phyloP scores from a whole-genome alignment of 805 yeast genomes.

The Wickerhamomyces xylosicus region DNA sequence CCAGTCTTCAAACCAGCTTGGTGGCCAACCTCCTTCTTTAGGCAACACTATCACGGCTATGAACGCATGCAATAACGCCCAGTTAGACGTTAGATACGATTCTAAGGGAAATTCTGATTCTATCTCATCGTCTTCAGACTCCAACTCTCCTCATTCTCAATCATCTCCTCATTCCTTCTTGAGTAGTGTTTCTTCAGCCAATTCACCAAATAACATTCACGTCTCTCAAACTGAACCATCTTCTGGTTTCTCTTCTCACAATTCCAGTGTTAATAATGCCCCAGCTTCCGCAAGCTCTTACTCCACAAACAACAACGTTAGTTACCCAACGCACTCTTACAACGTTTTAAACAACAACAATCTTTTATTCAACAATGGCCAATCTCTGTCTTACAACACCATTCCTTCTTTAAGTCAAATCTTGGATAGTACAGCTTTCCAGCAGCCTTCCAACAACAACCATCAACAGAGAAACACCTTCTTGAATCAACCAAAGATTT shows the following conservation, averaged over 20 bases:
- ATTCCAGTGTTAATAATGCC: background rate
- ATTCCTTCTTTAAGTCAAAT: conserved; percentile 19
- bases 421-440: conserved; percentile 11
- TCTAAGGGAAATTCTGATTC: background rate
- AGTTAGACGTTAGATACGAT: background rate
- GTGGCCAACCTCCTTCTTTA: background rate
- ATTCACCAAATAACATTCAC: background rate
- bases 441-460: background rate
- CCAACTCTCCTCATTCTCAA: background rate
- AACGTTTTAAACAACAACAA: background rate
- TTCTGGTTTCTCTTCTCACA: background rate
- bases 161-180: background rate
- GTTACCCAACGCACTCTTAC: background rate
- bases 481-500: conserved; percentile 11
- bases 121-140: background rate
- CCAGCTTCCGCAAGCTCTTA: no score
- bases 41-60: background rate
- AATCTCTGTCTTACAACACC: conserved; percentile 1
- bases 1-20: background rate
- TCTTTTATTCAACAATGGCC: background rate
- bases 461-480: conserved; percentile 3
- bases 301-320: background rate
- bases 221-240: background rate
- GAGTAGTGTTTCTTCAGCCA: background rate
- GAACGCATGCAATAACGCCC: background rate